Conservation (phyloP, 805 yeast genomes). For the Metschnikowia colocasiae region DNA sequence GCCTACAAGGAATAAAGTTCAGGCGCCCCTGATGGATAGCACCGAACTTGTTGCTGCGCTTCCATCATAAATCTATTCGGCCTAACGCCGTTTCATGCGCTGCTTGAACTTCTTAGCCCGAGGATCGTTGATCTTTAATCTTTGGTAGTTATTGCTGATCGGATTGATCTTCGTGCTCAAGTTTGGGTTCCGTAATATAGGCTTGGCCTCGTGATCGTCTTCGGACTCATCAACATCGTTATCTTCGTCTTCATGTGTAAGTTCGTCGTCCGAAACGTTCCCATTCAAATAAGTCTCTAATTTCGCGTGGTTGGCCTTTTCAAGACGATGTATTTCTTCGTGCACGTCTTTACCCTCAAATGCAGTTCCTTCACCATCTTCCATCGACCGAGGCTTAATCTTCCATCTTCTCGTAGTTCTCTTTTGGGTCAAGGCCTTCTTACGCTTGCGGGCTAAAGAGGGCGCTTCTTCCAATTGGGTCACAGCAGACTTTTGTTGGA, state of each 20-base stretch:
- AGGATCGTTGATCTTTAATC: constrained; percentile 50
- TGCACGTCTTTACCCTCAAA: constrained; percentile 41
- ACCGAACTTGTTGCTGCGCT: constrained; percentile 18
- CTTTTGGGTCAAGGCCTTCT: constrained; percentile 45
- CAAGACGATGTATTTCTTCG: constrained; percentile 34
- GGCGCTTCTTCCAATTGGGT: constrained; percentile 3
- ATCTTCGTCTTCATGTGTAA: constrained; percentile 16
- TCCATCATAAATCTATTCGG: constrained; percentile 8
- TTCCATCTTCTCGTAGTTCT: constrained; percentile 51
- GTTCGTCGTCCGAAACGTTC: constrained; percentile 7
- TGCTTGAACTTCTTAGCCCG: constrained; percentile 40
- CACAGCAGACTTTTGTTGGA: constrained; percentile 4
- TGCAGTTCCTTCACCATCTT: constrained; percentile 22
- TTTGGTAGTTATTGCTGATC: constrained; percentile 47
- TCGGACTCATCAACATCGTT: constrained; percentile 17
- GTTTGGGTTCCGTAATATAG: constrained; percentile 11
- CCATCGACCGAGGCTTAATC: constrained; percentile 37
- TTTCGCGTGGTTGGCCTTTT: constrained; percentile 25
- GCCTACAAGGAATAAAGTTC: constrained; percentile 13
- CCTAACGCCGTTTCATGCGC: constrained; percentile 32
- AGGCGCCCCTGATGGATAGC: constrained; percentile 10
- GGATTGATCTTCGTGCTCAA: constrained; percentile 24
- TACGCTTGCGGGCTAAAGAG: constrained; percentile 12
- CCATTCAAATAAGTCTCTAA: constrained; percentile 24
- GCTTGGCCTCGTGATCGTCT: constrained; percentile 7